Evolutionary conservation across 75 land plant genomes (phyloP), one percentile per base, ranked within the genome.

Genomic region (Chamaecyparis obtusa): DNA sequence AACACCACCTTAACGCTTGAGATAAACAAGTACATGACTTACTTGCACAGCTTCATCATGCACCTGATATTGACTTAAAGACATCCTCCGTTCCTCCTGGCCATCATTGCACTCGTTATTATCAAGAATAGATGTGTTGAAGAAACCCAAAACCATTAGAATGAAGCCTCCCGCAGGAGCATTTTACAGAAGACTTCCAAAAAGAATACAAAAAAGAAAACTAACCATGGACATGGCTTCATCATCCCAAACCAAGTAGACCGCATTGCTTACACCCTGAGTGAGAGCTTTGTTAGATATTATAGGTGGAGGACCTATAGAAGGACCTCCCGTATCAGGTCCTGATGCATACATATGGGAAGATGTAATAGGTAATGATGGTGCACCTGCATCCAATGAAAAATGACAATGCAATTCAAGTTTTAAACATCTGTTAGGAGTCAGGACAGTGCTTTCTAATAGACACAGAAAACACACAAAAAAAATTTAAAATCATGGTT

Each of bases 31-130:
- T 88, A 88, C 19, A 85, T 33, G 43, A 90, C 97, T 94, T 98
- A 98, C 99, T 99, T 98, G 99, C 92, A 92, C 91, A 57, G 99
- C 94, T 90, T 96, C 99, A 92, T 98, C 99, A 95, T 93, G 95
- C 92, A 94, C 96, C 99, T 96, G 99, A 93, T 98, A 98, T 92
- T 94, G 91, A 43, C 87, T 76, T 72, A 96, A 89, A 16, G 93
- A 94, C 89, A 95, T 88, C 91, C 99, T 94, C 89, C 99, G 91
- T 87, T 98, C 99, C 93, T 98, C 99, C 99, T 98, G 92, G 11
- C 11, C 35, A 71, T 71, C 35, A 32, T 71, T 71, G 35, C 13
- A 32, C 33, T 71, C 8, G 74, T 69, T n/a, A 4, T 71, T 9
- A 32, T 71, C 30, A 71, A 11, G 30, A 71, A n/a, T 30, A 32